These are phyloP conservation scores for Fusarium sp. DNA, from an alignment of 2,329 filamentous ascomycete genomes.

Conservation along the genomic window DNA sequence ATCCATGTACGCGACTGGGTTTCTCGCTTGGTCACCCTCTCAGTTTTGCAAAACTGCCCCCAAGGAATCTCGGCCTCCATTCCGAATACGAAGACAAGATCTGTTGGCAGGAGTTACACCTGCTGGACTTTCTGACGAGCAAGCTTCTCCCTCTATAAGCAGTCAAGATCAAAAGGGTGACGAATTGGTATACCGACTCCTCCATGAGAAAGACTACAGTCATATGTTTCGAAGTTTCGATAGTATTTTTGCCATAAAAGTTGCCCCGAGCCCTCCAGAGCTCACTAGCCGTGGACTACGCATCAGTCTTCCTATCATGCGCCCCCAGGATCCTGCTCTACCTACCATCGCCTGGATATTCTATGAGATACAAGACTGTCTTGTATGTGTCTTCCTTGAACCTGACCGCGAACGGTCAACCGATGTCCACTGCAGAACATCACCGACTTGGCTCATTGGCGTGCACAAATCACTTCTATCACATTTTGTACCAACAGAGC, in stretches of 20 bases:
- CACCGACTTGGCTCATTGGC: slow-evolving; percentile 6
- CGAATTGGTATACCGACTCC: neutral
- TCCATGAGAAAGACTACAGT: slow-evolving; percentile 12
- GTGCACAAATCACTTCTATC: slow-evolving; percentile 10
- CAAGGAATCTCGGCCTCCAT: no score
- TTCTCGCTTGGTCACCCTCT: slow-evolving; percentile 19
- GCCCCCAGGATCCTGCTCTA: neutral
- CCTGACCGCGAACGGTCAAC: slow-evolving; percentile 1
- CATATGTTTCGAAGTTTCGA: slow-evolving; percentile 15
- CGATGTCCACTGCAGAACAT: slow-evolving; percentile 4
- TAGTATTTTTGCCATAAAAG: slow-evolving; percentile 11
- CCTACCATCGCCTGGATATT: slow-evolving; percentile 15
- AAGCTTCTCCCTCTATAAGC: no score
- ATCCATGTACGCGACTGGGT: slow-evolving; percentile 6
- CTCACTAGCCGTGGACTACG: slow-evolving; percentile 16
- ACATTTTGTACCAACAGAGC: slow-evolving; percentile 2
- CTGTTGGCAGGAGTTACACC: no score
- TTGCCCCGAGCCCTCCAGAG: slow-evolving; percentile 2
- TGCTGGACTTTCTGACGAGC: neutral
- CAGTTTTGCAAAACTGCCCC: slow-evolving; percentile 9
- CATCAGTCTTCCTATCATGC: slow-evolving; percentile 20
- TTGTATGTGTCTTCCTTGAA: slow-evolving; percentile 19
- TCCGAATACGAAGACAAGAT: no score
- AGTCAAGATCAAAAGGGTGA: no score
- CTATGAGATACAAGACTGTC: slow-evolving; percentile 12